Conservation (phyloP, 2,329 filamentous ascomycete species). For the Coleophoma cylindrospora region DNA sequence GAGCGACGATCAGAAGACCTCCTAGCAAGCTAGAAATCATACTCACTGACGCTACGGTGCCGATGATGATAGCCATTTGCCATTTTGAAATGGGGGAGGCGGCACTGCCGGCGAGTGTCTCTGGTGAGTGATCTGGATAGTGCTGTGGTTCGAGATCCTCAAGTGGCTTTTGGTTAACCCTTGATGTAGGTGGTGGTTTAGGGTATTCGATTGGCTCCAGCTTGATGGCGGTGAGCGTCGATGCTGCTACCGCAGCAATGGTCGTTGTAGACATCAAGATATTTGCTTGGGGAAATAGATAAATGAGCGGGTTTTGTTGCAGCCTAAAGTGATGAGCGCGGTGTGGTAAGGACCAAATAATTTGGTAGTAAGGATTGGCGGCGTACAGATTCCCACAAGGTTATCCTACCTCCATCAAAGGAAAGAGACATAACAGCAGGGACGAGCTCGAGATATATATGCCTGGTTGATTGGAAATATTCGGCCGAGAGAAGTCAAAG, state of each 20-base stretch:
- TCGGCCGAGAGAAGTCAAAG: no score
- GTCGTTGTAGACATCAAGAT: background rate
- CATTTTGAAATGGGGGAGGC: slow-evolving; percentile 8
- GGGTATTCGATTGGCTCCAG: background rate
- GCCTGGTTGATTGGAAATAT: no score
- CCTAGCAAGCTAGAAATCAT: slow-evolving; percentile 22
- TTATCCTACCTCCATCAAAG: no score
- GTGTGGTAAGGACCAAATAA: no score
- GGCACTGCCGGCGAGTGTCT: background rate
- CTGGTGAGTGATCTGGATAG: background rate
- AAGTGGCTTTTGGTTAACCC: background rate
- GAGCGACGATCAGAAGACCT: slow-evolving; percentile 32
- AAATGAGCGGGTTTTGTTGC: no score
- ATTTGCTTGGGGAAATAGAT: no score
- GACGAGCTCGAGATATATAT: no score
- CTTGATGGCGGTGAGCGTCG: background rate
- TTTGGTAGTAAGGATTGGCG: no score
- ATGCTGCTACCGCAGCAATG: background rate
- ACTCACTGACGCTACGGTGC: slow-evolving; percentile 16
- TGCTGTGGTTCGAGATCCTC: background rate
- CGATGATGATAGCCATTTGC: slow-evolving; percentile 10
- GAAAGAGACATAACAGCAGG: no score
- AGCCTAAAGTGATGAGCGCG: no score
- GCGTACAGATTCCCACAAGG: no score
- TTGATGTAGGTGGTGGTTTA: background rate